Base-by-base conservation (phyloP, 805 yeast genomes). In the Teunomyces barrocoloradensis region DNA sequence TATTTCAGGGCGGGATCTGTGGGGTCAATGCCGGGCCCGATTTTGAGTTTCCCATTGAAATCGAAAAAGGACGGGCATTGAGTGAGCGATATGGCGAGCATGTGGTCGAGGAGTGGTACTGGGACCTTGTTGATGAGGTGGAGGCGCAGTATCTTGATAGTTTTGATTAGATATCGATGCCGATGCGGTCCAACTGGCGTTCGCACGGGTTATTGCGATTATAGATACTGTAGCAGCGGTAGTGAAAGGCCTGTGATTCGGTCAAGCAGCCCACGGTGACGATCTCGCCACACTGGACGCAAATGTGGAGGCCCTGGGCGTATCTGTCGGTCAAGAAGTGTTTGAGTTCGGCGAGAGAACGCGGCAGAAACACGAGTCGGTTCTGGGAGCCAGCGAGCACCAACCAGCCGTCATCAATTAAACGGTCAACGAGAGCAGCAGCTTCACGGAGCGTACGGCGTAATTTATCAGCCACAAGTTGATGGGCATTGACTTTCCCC, bases 41-140 rank as follows among this genome's bases (percentile, higher is more conserved):
- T 10, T 78, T 90, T 55, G 71, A 73, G 50, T 73, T 56, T 44
- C 65, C 68, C 11, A 79, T 84, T 0, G 59, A 56, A 11, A 79
- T 84, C 0, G 59, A 56, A 0, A 59, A 53, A 6, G 53, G 55
- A 0, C 73, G 74, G 42, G 77, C 86, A 0, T 71, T 88, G 37
- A 65, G 78, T 49, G 80, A 78, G 38, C 64, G 92, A 27, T 89
- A 82, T 57, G 76, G 77, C 12, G 89, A 87, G 54, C 77, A 73
- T 46, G 80, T 91, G 6, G 83, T 89, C 2, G 96, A 89, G 52
- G 96, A 89, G 53, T 78, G 86, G 53, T 82, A 81, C 1, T 85
- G 85, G 81, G 99, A 94, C 65, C 60, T 90, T 3, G 59, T 92
- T 3, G 97, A 94, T 60, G 96, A 94, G 64, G 77, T 87, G 0